A percentile compares a stretch with the other conserved stretches of the same genome.
phyloP scores from a whole-genome alignment of 768 basidiomycete genomes.

The Sistotremastrum niveocremeum region DNA sequence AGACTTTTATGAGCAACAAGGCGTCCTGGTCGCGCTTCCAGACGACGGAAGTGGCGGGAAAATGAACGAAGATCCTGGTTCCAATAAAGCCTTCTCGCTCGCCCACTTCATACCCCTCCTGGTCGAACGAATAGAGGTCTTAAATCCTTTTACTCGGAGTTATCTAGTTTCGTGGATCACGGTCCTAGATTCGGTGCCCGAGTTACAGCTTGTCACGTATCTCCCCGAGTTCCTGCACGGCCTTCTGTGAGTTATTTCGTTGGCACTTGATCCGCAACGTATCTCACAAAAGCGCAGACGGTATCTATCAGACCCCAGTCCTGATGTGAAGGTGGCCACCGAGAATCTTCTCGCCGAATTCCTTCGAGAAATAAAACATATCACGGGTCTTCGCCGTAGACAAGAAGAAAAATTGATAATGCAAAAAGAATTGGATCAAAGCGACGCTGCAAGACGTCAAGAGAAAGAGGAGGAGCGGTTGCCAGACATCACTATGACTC shows the following conservation, averaged over 20 bases:
- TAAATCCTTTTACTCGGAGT: slow-evolving; percentile 90
- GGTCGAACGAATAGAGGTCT: slow-evolving; percentile 84
- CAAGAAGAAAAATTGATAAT: slow-evolving; percentile 40
- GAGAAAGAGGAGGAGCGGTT: slow-evolving; percentile 36
- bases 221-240: slow-evolving; percentile 93
- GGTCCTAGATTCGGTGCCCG: slow-evolving; percentile 91
- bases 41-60: slow-evolving; percentile 32
- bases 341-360: slow-evolving; percentile 84
- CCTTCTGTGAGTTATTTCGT: slow-evolving; percentile 51
- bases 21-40: slow-evolving; percentile 54
- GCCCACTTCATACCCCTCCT: slow-evolving; percentile 91
- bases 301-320: slow-evolving; percentile 90
- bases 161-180: slow-evolving; percentile 97
- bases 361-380: slow-evolving; percentile 78
- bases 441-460: slow-evolving; percentile 28
- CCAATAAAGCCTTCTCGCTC: slow-evolving; percentile 80
- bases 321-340: slow-evolving; percentile 85
- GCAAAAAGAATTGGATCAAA: slow-evolving; percentile 23
- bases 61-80: slow-evolving; percentile 22
- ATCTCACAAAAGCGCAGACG: slow-evolving; percentile 36
- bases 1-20: slow-evolving; percentile 31
- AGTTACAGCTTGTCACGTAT: slow-evolving; percentile 88
- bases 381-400: slow-evolving; percentile 60
- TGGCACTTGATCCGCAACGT: slow-evolving; percentile 2
- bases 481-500: slow-evolving; percentile 44